Percentiles rank a stretch among this genome's conserved stretches.
These are phyloP conservation scores for Tetrahymena thermophila DNA, from an alignment of 73 alveolate genomes.

Conservation along the genomic window DNA sequence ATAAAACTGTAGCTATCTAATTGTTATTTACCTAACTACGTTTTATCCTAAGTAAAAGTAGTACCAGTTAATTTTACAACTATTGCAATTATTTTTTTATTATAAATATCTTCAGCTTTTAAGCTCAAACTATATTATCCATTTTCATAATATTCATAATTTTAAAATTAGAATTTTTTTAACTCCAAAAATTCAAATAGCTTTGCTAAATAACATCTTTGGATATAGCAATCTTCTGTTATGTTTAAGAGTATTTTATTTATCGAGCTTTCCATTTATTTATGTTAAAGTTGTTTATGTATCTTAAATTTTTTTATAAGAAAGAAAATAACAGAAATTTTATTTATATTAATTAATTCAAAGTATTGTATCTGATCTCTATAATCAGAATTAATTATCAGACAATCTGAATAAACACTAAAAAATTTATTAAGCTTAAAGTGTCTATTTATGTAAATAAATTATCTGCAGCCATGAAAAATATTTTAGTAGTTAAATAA, in stretches of 20 bases:
- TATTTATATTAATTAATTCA: too few relatives aligned
- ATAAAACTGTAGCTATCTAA: neutral
- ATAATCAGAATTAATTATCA: neutral
- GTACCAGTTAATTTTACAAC: neutral
- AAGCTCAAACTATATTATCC: neutral
- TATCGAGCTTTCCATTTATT: neutral
- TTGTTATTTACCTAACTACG: neutral
- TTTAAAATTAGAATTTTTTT: neutral
- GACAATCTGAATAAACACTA: neutral
- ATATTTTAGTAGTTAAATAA: too few relatives aligned
- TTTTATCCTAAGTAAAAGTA: neutral
- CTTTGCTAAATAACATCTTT: neutral
- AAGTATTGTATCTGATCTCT: neutral
- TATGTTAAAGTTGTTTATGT: too few relatives aligned
- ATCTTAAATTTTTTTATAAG: neutral
- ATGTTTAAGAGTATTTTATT: neutral
- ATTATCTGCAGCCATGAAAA: too few relatives aligned
- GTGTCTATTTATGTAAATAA: too few relatives aligned
- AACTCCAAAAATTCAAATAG: neutral
- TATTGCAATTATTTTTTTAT: neutral
- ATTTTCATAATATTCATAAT: neutral
- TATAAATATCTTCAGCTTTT: neutral
- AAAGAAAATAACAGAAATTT: neutral
- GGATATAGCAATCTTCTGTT: neutral
- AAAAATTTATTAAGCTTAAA: too few relatives aligned